Conservation (phyloP, 2,329 filamentous ascomycete species). For the Colletotrichum sp. region DNA sequence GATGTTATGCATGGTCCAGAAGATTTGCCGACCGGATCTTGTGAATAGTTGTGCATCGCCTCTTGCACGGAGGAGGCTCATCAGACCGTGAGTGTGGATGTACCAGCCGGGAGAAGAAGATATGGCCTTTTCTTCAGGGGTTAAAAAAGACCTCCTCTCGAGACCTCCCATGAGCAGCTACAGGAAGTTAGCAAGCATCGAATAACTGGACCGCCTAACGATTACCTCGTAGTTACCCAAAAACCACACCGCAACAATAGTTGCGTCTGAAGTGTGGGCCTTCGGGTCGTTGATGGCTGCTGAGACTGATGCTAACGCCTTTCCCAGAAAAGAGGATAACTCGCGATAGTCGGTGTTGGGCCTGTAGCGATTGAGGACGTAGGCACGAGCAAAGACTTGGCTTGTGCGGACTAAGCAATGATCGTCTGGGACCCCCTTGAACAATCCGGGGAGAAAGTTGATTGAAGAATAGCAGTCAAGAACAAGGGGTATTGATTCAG, state of each 20-base stretch:
- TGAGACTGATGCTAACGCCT: conserved; percentile 41
- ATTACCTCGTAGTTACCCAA: conserved; percentile 44
- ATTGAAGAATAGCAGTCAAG: conserved; percentile 41
- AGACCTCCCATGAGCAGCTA: conserved; percentile 44
- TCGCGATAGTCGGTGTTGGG: conserved; percentile 35
- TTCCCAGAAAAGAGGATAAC: conserved; percentile 39
- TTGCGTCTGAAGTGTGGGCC: conserved; percentile 35
- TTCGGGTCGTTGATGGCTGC: conserved; percentile 35
- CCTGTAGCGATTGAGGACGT: conserved; percentile 39
- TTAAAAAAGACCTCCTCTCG: conserved; percentile 2
- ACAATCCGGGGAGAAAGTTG: conserved; percentile 36
- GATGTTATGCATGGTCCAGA: conserved; percentile 44
- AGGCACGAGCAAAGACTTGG: conserved; percentile 45
- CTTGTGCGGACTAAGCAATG: conserved; percentile 44
- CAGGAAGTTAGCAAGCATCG: neutral
- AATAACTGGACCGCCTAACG: neutral
- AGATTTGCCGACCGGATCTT: conserved; percentile 31
- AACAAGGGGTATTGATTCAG: conserved; percentile 42
- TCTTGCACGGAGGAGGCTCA: conserved; percentile 40
- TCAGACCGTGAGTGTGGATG: conserved; percentile 39
- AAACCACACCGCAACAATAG: conserved; percentile 44
- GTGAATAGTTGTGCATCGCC: conserved; percentile 30
- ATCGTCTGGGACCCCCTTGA: conserved; percentile 26
- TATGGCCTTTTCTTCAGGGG: neutral
- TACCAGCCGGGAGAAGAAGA: conserved; percentile 31